phyloP scores from a whole-genome alignment of 2,329 filamentous ascomycete species.

The Annulohypoxylon truncatum region DNA sequence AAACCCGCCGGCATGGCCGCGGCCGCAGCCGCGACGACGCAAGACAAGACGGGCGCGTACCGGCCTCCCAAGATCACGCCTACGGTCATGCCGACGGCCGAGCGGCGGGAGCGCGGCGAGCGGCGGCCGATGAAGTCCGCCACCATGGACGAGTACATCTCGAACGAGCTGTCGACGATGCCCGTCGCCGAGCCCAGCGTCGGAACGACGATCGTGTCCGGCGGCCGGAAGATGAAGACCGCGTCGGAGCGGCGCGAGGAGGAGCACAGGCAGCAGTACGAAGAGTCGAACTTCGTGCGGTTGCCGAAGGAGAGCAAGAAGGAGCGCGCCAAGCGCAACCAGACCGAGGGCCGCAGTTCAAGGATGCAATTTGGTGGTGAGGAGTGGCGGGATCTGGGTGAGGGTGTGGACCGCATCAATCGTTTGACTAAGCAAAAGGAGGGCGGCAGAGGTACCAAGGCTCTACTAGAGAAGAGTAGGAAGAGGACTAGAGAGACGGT shows the following conservation, averaged over 20 bases:
- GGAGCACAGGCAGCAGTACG: constrained; percentile 83
- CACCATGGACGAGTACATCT: constrained; percentile 92
- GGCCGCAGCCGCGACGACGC: constrained; percentile 49
- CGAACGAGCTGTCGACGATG: constrained; percentile 82
- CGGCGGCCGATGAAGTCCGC: constrained; percentile 77
- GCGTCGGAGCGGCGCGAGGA: constrained; percentile 80
- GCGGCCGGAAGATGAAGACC: constrained; percentile 83
- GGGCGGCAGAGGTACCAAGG: constrained; percentile 66
- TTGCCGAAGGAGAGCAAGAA: constrained; percentile 90
- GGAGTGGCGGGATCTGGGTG: constrained; percentile 88
- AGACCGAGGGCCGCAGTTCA: constrained; percentile 60
- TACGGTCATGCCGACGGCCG: constrained; percentile 80
- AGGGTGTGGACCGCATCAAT: constrained; percentile 88
- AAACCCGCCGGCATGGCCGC: constrained; percentile 49
- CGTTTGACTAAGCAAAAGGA: constrained; percentile 79
- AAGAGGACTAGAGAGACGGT: constrained; percentile 77
- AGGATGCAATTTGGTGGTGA: constrained; percentile 86
- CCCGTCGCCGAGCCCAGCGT: constrained; percentile 90
- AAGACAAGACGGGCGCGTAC: constrained; percentile 78
- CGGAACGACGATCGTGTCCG: constrained; percentile 84
- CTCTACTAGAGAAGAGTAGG: constrained; percentile 82
- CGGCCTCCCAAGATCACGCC: constrained; percentile 89
- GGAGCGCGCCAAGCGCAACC: constrained; percentile 74
- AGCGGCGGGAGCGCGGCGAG: constrained; percentile 70
- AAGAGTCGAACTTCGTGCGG: constrained; percentile 91